Evolutionary conservation across 1,139 yeast genomes (phyloP).

Genomic region (Candida buenavistaensis): DNA sequence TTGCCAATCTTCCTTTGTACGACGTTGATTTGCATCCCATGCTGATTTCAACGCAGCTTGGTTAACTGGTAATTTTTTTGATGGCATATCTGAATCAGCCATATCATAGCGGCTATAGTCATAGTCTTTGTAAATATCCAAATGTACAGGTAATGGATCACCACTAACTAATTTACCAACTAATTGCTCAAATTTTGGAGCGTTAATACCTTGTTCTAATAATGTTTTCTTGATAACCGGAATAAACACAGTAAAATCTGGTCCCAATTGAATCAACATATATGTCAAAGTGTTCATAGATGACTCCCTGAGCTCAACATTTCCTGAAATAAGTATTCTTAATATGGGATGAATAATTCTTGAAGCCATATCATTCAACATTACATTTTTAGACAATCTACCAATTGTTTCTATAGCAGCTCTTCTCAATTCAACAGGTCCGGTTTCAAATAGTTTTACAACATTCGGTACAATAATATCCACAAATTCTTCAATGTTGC

Average conservation of each 20-base stretch:
- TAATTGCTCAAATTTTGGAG: slow-evolving; percentile 76
- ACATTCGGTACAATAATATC: slow-evolving; percentile 85
- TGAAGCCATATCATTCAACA: slow-evolving; percentile 85
- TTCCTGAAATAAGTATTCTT: slow-evolving; percentile 60
- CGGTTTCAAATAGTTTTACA: slow-evolving; percentile 76
- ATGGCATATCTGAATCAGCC: slow-evolving; percentile 67
- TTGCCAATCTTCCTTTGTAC: slow-evolving; percentile 96
- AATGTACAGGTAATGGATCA: slow-evolving; percentile 84
- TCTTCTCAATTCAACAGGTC: slow-evolving; percentile 57
- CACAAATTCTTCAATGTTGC: slow-evolving; percentile 83
- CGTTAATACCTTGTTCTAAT: slow-evolving; percentile 62
- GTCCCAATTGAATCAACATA: slow-evolving; percentile 75
- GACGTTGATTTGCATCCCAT: slow-evolving; percentile 90
- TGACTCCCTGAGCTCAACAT: slow-evolving; percentile 63
- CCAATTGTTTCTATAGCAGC: slow-evolving; percentile 88
- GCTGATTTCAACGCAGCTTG: slow-evolving; percentile 75
- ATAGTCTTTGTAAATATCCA: slow-evolving; percentile 68
- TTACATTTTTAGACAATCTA: slow-evolving; percentile 69
- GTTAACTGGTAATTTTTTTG: slow-evolving; percentile 77
- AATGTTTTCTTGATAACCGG: slow-evolving; percentile 81
- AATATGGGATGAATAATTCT: slow-evolving; percentile 85
- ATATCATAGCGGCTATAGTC: slow-evolving; percentile 59
- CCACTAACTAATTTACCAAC: slow-evolving; percentile 77
- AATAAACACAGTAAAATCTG: slow-evolving; percentile 82
- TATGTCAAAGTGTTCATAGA: slow-evolving; percentile 82